Conservation (phyloP, 208 protist genomes). For the Acanthamoeba royreba region DNA sequence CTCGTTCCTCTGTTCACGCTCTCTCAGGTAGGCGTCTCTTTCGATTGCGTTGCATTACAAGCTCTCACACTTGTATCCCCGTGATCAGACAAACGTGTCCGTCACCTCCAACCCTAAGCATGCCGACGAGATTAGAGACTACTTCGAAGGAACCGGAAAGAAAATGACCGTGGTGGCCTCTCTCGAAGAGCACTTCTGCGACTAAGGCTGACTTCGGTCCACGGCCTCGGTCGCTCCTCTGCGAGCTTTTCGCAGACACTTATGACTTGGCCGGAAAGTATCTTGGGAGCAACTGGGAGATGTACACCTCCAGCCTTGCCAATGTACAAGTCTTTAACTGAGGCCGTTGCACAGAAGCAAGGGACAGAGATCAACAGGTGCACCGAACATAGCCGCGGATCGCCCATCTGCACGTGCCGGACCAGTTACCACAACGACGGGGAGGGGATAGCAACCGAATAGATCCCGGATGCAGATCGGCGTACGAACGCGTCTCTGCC, state of each 20-base stretch:
- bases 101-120: conserved; percentile 14
- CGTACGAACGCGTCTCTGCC: no score
- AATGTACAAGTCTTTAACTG: no score
- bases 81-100: conserved; percentile 22
- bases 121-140: neutral
- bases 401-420: no score
- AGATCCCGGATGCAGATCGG: no score
- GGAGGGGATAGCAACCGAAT: no score
- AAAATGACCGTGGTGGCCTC: neutral
- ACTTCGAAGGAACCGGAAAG: neutral
- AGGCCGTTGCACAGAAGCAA: no score
- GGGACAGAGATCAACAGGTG: no score
- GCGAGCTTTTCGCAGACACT: neutral
- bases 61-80: neutral
- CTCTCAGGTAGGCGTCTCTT: neutral
- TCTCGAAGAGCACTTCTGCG: neutral
- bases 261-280: no score
- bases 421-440: no score
- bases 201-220: neutral
- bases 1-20: neutral
- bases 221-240: neutral
- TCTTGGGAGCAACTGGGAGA: no score
- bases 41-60: neutral
- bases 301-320: no score
- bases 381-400: no score